Conservation (phyloP, 78 protist genomes). For the Neovahlkampfia damariscottae region DNA sequence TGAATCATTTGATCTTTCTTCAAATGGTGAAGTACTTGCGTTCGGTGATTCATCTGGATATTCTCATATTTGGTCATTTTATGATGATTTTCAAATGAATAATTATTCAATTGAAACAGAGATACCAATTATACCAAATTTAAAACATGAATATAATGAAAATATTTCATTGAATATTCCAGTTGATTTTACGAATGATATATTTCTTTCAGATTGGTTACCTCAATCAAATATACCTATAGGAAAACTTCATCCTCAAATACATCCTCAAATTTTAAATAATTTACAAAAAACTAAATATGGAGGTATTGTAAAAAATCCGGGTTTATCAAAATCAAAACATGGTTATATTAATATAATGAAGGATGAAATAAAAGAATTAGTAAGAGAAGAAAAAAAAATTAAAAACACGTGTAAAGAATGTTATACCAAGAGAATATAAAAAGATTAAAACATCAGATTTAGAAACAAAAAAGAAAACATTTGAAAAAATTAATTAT, state of each 20-base stretch:
- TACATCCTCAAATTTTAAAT: background rate
- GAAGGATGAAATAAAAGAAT: no score
- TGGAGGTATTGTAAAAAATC: background rate
- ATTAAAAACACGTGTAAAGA: background rate
- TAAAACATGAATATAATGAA: background rate
- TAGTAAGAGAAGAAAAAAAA: background rate
- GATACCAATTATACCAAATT: background rate
- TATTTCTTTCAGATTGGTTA: background rate
- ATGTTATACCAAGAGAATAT: background rate
- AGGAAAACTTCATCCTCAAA: background rate
- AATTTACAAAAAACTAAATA: background rate
- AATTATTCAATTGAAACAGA: no score
- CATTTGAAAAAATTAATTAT: background rate
- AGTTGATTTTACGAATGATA: background rate
- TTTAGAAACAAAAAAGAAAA: background rate
- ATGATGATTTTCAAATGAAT: background rate
- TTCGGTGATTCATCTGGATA: no score
- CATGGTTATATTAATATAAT: background rate
- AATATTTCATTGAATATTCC: background rate
- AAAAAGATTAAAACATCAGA: background rate
- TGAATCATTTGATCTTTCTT: no score
- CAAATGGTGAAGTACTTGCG: no score
- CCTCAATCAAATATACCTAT: background rate
- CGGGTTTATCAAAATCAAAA: background rate
- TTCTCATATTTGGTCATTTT: no score